Base-by-base conservation (phyloP, 495 filamentous ascomycete genomes). In the Annulohypoxylon moriforme region DNA sequence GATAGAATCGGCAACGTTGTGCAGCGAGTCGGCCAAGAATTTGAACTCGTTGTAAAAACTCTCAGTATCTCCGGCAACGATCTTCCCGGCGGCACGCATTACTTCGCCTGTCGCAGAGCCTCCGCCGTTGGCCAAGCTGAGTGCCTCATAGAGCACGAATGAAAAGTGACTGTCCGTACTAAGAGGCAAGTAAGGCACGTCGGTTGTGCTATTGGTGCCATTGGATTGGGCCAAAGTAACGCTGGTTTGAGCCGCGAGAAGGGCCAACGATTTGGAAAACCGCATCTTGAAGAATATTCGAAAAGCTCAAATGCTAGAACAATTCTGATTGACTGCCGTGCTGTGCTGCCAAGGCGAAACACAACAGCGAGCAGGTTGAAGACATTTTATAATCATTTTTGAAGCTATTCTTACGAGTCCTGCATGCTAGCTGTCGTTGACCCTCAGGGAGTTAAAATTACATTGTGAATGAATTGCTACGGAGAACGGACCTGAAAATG, bases 71-170 rank as follows among this genome's bases (percentile, higher is more conserved):
- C 79, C 77, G 14, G 79, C 70, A 16, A 62, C 68, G 64, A 84
- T 80, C 40, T 73, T 59, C 7, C 55, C 66, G 11, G 78, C 79
- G 14, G 76, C 77, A n/a, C 63, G 62, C 24, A 85, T 65, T 10
- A 84, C 73, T 64, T 83, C 79, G 18, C 66, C 77, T 7, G 77
- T 71, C 42, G 81, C 76, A 13, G 77, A 65, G 11, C 74, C 77
- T 13, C 66, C 64, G 50, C 76, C 76, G 40, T 64, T 67, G 40
- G 75, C 64, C 14, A 64, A 46, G 31, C 70, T 61, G 5, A 78
- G 73, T 4, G 65, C 63, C 5, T 68, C 61, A 55, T 75, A 68
- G 6, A 78, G 53, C 9, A 76, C 67, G 58, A 76, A 79, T 27
- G 70, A 68, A 61, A 83, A 80, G 47, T 62, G 42, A 0, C 46